Base-by-base conservation (phyloP, 2,329 filamentous ascomycete genomes). In the Phyllosticta paracitricarpa region DNA sequence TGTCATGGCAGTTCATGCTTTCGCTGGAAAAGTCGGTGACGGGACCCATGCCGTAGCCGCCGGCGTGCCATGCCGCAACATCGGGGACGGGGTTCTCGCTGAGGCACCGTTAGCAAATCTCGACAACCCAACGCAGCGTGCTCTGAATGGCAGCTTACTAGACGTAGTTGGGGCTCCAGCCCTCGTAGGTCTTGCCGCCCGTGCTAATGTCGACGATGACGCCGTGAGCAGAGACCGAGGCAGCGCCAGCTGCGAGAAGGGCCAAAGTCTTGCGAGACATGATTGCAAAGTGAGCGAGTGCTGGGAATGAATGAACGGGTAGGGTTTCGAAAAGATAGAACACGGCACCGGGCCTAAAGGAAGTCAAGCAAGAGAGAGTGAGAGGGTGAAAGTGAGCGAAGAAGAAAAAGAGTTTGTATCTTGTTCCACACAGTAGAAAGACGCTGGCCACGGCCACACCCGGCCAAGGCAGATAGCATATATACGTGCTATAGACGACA, bases 251-350 rank as follows among this genome's bases (percentile, higher is more conserved):
- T 51, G 55, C 54, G 55, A 57, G 28, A 14, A 61, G 14, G 24
- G 59, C 48, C 24, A 61, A 30, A 54, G 59, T 52, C 59, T 57
- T 61, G 55, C 56, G 30, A 61, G 59, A 57, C 59, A 61, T 61
- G 52, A 25, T 26, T 48, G 40, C 6, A 48, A 17, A n/a, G 4
- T 19, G 14, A 8, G 40, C 35, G 48, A 22, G 25, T 51, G 19
- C 19, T 26, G n/a, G 54, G 33, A 35, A 24, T 53, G 17, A 48
- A n/a, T 48, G 54, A 22, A 22, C 2, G 19, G 19, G 19, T 22
- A 2, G 19, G 40, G 54, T 17, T 9, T 33, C 12, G 35, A 56
- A 52, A 54, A 17, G 55, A 33, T 35, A 53, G 55, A 51, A 4
- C 7, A n/a, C 28, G 58, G 58, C 58, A 35, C 58, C 58, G 6